phyloP scores from a whole-genome alignment of 192 early-diverging fungal species.

The Allomyces arbusculus region DNA sequence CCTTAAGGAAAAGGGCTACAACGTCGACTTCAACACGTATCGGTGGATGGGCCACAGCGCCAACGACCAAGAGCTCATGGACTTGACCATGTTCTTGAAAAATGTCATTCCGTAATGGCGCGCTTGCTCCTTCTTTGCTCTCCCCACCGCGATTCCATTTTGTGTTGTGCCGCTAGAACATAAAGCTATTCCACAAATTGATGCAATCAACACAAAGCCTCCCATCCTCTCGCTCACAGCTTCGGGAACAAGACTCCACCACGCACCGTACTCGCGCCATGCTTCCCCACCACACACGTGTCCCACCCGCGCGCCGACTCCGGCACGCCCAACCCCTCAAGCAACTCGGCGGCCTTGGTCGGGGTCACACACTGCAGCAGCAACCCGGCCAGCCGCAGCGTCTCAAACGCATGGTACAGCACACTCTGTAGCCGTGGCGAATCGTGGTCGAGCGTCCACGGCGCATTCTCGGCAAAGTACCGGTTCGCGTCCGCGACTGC shows the following conservation, averaged over 20 bases:
- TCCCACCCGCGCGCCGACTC: constrained; percentile 33
- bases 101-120: constrained; percentile 2
- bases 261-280: not conserved
- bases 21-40: constrained; percentile 59
- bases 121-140: too few species aligned
- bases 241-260: not conserved
- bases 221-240: not conserved
- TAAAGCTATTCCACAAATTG: too few species aligned
- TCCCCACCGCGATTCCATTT: too few species aligned
- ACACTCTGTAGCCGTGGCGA: constrained; percentile 29
- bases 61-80: constrained; percentile 40
- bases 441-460: constrained; percentile 57
- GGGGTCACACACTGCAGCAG: constrained; percentile 77
- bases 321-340: constrained; percentile 42
- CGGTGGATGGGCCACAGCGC: constrained; percentile 56
- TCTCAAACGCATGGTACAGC: constrained; percentile 55
- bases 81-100: constrained; percentile 44
- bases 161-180: too few species aligned
- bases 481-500: constrained; percentile 47
- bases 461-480: constrained; percentile 44
- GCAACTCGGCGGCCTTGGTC: constrained; percentile 35
- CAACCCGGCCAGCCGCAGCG: constrained; percentile 47
- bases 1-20: constrained; percentile 35
- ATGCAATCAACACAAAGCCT: too few species aligned
- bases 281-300: not conserved